These are phyloP conservation scores for Pichia scutulata DNA, from an alignment of 805 yeast species.

Conservation along the genomic window DNA sequence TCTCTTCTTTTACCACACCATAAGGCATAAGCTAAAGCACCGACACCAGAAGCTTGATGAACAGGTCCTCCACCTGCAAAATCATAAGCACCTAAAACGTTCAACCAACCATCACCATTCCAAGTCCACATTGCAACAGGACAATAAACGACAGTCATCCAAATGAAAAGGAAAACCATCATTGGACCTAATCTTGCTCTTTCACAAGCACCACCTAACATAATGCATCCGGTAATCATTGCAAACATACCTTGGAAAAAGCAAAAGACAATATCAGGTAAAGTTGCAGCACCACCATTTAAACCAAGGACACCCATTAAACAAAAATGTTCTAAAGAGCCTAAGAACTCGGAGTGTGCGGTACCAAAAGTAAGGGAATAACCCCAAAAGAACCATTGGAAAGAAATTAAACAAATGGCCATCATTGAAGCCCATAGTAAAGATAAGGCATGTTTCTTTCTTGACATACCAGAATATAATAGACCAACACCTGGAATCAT, in stretches of 20 bases:
- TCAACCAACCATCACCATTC: conserved; percentile 92
- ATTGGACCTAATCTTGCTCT: conserved; percentile 94
- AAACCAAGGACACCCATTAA: conserved; percentile 77
- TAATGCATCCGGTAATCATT: conserved; percentile 80
- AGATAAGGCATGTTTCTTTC: conserved; percentile 94
- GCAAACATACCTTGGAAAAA: conserved; percentile 98
- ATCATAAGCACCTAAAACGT: conserved; percentile 75
- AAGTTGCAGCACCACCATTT: conserved; percentile 53
- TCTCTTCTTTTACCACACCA: conserved; percentile 89
- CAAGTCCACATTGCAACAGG: conserved; percentile 98
- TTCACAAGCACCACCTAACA: conserved; percentile 98
- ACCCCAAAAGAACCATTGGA: conserved; percentile 99
- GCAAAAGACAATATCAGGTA: conserved; percentile 90
- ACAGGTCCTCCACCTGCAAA: conserved; percentile 99
- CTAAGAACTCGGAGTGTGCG: conserved; percentile 55
- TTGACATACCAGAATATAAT: conserved; percentile 84
- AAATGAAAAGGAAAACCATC: conserved; percentile 88
- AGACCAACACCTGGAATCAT: conserved; percentile 97
- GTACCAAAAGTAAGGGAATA: conserved; percentile 74
- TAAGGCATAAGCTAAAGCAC: conserved; percentile 90
- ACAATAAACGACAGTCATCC: conserved; percentile 94
- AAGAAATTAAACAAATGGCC: conserved; percentile 73
- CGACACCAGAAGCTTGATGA: conserved; percentile 89
- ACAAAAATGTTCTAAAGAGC: conserved; percentile 74
- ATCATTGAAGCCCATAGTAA: conserved; percentile 90